phyloP scores from a whole-genome alignment of 169 alveolate genomes.

The Plasmodium yoelii region DNA sequence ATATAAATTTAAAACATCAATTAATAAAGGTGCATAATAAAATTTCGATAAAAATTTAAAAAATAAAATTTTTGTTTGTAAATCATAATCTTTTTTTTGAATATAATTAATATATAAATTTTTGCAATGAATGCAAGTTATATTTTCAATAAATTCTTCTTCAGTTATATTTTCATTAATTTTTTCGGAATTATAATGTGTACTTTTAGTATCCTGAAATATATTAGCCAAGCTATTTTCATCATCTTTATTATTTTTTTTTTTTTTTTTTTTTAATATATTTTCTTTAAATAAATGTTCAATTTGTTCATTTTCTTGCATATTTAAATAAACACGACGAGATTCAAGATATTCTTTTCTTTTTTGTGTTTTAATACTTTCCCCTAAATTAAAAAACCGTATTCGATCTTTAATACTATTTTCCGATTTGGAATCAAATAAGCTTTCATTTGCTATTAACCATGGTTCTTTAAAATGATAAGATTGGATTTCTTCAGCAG shows the following conservation, averaged over 20 bases:
- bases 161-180: not conserved
- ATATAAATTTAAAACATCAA: conserved; percentile 27
- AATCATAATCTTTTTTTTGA: conserved; percentile 8
- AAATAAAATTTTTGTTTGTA: conserved; percentile 27
- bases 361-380: conserved; percentile 15
- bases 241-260: not conserved
- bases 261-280: not conserved
- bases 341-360: conserved; percentile 25
- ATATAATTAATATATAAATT: conserved; percentile 11
- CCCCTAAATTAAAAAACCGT: conserved; percentile 15
- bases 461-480: conserved; percentile 66
- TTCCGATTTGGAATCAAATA: not conserved
- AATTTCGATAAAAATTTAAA: conserved; percentile 32
- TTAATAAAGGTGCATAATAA: conserved; percentile 50
- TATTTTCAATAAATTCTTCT: conserved; percentile 17
- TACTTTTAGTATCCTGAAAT: not conserved
- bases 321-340: conserved; percentile 7
- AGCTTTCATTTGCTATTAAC: conserved; percentile 27
- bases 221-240: not conserved
- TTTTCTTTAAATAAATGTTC: conserved; percentile 25
- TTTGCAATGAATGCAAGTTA: conserved; percentile 39
- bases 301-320: conserved; percentile 49
- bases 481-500: conserved; percentile 33
- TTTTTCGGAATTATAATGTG: not conserved
- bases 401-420: not conserved